Evolutionary conservation across 2,329 filamentous ascomycete species (phyloP).

Genomic region (Cercospora brassicicola): DNA sequence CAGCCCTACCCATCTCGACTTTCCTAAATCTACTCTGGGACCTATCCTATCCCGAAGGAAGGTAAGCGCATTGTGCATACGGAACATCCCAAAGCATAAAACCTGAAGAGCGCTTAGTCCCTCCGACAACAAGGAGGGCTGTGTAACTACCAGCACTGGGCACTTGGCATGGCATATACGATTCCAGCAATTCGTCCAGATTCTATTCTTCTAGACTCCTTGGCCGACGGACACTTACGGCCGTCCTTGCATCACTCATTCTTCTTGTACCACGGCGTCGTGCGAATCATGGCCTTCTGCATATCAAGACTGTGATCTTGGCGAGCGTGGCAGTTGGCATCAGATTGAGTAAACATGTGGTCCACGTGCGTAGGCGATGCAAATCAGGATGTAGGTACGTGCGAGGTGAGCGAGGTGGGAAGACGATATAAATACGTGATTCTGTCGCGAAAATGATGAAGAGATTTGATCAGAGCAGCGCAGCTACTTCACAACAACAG

Average conservation of each 20-base stretch:
- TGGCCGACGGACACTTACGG: neutral
- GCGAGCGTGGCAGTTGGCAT: neutral
- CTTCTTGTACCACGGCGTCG: neutral
- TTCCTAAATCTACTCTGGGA: neutral
- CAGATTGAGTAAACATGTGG: neutral
- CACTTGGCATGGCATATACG: neutral
- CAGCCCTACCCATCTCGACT: neutral
- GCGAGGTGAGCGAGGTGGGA: neutral
- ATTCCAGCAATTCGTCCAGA: neutral
- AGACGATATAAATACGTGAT: neutral
- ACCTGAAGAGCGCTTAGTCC: neutral
- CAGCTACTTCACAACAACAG: neutral
- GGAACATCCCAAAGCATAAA: neutral
- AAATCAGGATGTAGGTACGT: neutral
- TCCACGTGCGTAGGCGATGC: neutral
- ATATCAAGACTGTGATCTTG: constrained; percentile 3
- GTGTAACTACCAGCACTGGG: neutral
- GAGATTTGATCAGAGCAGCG: neutral
- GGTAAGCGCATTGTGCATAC: neutral
- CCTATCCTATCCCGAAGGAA: neutral
- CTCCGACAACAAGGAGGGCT: neutral
- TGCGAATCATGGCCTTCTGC: neutral
- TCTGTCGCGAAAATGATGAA: neutral
- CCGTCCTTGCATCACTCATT: neutral
- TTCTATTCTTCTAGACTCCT: neutral